These are phyloP conservation scores for Amylocarpus encephaloides DNA, from an alignment of 2,329 filamentous ascomycete species.

Conservation along the genomic window DNA sequence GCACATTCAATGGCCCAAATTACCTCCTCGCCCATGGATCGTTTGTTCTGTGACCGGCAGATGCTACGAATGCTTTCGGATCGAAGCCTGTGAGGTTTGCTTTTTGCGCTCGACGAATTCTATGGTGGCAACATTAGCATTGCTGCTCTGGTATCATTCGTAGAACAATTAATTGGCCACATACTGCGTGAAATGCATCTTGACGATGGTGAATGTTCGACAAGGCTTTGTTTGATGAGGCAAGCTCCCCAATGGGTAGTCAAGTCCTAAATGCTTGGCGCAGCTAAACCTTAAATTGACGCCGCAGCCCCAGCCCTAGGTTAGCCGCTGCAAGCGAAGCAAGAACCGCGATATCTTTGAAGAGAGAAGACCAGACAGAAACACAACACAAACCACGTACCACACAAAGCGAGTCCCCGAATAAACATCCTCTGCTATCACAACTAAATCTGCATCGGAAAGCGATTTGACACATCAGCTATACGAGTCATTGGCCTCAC, in stretches of 20 bases:
- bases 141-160: not conserved
- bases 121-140: constrained; percentile 17
- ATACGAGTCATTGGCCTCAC: not conserved
- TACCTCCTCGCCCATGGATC: constrained; percentile 62
- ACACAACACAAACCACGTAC: not conserved
- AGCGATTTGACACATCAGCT: too few species aligned
- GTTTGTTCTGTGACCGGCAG: constrained; percentile 55
- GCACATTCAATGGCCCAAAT: constrained; percentile 31
- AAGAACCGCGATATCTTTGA: constrained; percentile 8
- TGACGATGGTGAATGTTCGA: constrained; percentile 14
- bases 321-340: constrained; percentile 1
- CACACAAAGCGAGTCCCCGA: not conserved
- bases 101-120: constrained; percentile 33
- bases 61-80: constrained; percentile 68
- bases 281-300: constrained; percentile 12
- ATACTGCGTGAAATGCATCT: constrained; percentile 31
- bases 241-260: constrained; percentile 2
- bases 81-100: constrained; percentile 91
- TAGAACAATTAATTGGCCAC: not conserved
- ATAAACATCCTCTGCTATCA: not conserved
- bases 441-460: too few species aligned
- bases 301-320: too few species aligned
- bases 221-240: constrained; percentile 15
- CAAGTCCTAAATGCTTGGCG: constrained; percentile 9
- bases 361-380: not conserved